Evolutionary conservation across 169 alveolate genomes (phyloP), one percentile per base, ranked within the genome.

Genomic region (Plasmodium gonderi): DNA sequence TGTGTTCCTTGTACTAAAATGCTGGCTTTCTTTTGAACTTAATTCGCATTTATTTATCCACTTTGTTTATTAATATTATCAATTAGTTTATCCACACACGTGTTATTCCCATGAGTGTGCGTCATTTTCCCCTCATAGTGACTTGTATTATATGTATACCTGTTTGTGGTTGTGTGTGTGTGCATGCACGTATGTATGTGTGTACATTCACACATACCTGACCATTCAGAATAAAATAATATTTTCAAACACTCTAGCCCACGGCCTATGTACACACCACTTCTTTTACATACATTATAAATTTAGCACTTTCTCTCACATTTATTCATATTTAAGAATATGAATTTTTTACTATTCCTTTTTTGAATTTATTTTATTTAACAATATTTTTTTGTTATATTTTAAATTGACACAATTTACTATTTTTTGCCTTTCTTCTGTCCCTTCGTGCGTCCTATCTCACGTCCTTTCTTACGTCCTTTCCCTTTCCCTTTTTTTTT

Each of bases 371-470:
- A 80, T 60, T 67, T 80, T 36, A 45, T 69, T 65, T 64, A 80
- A 80, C 33, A 67, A 80, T 67, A 80, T 64, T 80, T 80, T 60
- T 80, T 80, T 80, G 80, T 80, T 64, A 80, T 44, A 38, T 80
- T 60, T 51, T 80, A 38, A 80, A 80, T 80, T 80, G 36, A 17
- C 72, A 60, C 72, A 60, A n/a, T 20, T 60, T 60, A 60, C 17
- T 60, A 60, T 20, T 80, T 67, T 80, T 60, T 65, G 12, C 49
- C 0, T 64, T 40, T 80, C 33, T 31, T 12, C 69, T 11, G 17
- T 42, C 9, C 3, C 9, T 74, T n/a, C n/a, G 20, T 74, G 12
- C 38, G 20, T 17, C n/a, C n/a, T n/a, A n/a, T n/a, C n/a, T n/a
- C n/a, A n/a, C n/a, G n/a, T n/a, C n/a, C n/a, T n/a, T n/a, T n/a